Evolutionary conservation across 192 early-diverging fungal species (phyloP).

Genomic region (Gamsiella multidivaricata): DNA sequence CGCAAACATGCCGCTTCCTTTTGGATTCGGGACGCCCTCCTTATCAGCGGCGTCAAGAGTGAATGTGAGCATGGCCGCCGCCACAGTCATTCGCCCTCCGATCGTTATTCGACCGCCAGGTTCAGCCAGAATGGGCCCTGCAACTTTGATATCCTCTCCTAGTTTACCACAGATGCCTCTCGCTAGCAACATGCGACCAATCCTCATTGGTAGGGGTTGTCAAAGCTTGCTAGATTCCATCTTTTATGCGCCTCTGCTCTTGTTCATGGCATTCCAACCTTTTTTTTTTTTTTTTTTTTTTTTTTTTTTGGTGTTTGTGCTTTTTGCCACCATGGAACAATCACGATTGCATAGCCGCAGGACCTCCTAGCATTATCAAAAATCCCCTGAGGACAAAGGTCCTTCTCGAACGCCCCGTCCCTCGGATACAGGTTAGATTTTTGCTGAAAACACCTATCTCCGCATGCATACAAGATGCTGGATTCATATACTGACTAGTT

Average conservation of each 20-base stretch:
- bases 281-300: background rate
- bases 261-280: background rate
- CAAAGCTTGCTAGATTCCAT: too few species aligned
- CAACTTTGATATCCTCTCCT: slow-evolving; percentile 7
- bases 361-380: slow-evolving; percentile 34
- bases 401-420: slow-evolving; percentile 36
- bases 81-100: background rate
- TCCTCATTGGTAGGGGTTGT: slow-evolving; percentile 31
- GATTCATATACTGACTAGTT: too few species aligned
- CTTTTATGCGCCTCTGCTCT: background rate
- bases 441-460: too few species aligned
- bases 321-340: too few species aligned
- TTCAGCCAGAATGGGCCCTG: background rate
- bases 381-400: slow-evolving; percentile 22
- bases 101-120: slow-evolving; percentile 17
- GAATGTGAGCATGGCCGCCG: too few species aligned
- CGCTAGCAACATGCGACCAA: background rate
- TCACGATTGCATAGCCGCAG: slow-evolving; percentile 20
- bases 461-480: too few species aligned
- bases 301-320: background rate
- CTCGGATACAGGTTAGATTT: slow-evolving; percentile 21
- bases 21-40: background rate
- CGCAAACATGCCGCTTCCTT: background rate
- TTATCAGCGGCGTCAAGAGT: background rate
- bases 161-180: slow-evolving; percentile 8